Evolutionary conservation across 305 asterid genomes (phyloP).

Genomic region (Ilex paraguariensis): DNA sequence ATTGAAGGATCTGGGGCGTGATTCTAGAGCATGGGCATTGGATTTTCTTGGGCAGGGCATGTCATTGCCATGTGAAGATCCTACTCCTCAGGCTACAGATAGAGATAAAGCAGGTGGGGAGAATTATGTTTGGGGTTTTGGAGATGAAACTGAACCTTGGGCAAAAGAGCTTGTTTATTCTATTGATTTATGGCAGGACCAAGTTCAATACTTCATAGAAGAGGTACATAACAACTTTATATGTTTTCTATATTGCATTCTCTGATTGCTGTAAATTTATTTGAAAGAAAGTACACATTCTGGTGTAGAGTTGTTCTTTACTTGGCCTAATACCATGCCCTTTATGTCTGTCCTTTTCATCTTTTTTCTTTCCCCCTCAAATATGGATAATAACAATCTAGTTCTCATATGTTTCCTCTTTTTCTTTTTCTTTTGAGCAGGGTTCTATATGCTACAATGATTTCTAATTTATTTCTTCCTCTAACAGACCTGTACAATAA

Average conservation of each 20-base stretch:
- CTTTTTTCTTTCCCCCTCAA: too few species aligned
- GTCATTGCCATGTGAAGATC: slow-evolving; percentile 66
- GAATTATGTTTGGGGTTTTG: slow-evolving; percentile 69
- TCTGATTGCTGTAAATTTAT: too few species aligned
- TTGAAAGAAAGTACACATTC: too few species aligned
- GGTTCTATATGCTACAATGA: too few species aligned
- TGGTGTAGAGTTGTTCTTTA: too few species aligned
- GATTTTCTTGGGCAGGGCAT: slow-evolving; percentile 86
- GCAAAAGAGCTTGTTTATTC: slow-evolving; percentile 71
- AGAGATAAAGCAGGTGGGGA: slow-evolving; percentile 29
- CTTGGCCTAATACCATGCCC: too few species aligned
- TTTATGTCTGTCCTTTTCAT: too few species aligned
- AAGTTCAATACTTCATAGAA: slow-evolving; percentile 57
- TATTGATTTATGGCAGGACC: slow-evolving; percentile 71
- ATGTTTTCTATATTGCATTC: background rate
- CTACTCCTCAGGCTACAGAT: slow-evolving; percentile 37
- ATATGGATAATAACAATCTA: too few species aligned
- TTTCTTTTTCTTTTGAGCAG: too few species aligned
- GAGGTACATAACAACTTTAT: slow-evolving; percentile 44
- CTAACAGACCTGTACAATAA: too few species aligned
- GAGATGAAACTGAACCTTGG: slow-evolving; percentile 76
- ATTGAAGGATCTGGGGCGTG: slow-evolving; percentile 84
- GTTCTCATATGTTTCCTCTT: too few species aligned
- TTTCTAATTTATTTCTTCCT: too few species aligned
- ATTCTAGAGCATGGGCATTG: slow-evolving; percentile 64